phyloP scores from a whole-genome alignment of 345 rosid species.

The Eucalyptus pauciflora region DNA sequence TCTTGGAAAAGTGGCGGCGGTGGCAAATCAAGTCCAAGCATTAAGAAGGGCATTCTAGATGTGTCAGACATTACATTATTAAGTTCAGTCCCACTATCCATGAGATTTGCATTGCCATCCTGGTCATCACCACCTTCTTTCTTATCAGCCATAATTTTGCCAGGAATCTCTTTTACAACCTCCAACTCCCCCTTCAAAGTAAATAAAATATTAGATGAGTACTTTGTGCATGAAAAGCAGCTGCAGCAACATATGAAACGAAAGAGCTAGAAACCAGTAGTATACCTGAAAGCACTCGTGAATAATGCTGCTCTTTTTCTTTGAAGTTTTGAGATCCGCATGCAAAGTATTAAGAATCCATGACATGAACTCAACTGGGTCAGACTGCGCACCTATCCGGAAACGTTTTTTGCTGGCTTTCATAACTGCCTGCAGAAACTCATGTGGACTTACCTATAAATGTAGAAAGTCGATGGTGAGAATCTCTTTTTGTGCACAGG shows the following conservation, averaged over 20 bases:
- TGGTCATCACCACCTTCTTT: constrained; percentile 31
- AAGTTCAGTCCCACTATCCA: constrained; percentile 13
- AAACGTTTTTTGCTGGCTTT: constrained; percentile 82
- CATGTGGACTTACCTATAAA: constrained; percentile 96
- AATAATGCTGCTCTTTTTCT: constrained; percentile 63
- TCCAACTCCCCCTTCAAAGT: constrained; percentile 70
- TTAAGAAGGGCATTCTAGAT: constrained; percentile 84
- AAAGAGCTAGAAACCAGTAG: neutral
- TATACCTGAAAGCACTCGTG: constrained; percentile 87
- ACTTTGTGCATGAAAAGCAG: neutral
- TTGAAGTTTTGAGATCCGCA: constrained; percentile 49
- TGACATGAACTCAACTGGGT: constrained; percentile 92
- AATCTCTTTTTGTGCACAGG: neutral
- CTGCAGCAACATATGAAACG: neutral
- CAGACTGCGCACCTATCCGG: constrained; percentile 85
- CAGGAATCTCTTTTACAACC: constrained; percentile 71
- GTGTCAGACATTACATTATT: constrained; percentile 24
- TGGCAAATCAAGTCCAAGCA: constrained; percentile 98
- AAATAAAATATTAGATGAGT: neutral
- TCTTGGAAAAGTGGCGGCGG: constrained; percentile 97
- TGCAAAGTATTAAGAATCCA: constrained; percentile 97
- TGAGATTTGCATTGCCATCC: neutral
- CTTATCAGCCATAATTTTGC: constrained; percentile 26
- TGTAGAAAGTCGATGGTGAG: neutral
- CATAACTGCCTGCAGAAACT: constrained; percentile 97